phyloP scores from a whole-genome alignment of 768 basidiomycete genomes.

The Naganishia vishniacii region DNA sequence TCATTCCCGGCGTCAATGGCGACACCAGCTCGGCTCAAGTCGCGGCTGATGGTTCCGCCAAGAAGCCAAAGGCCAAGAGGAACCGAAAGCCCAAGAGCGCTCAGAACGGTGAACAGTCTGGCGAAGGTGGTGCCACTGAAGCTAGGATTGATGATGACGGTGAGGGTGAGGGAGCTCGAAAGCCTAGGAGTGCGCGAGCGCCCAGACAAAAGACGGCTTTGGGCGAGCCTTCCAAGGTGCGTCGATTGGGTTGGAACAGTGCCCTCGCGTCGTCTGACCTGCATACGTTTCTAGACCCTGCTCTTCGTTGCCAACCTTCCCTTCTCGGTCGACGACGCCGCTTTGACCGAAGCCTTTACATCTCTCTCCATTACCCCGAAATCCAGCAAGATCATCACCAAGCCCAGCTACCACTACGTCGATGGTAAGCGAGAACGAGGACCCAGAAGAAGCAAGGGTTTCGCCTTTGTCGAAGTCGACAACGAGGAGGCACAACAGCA shows the following conservation, averaged over 20 bases:
- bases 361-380: slow-evolving; percentile 74
- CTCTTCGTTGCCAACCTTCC: slow-evolving; percentile 97
- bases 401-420: slow-evolving; percentile 31
- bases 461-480: slow-evolving; percentile 95
- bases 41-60: slow-evolving; percentile 21
- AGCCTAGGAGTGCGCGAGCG: slow-evolving; percentile 29
- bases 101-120: slow-evolving; percentile 4
- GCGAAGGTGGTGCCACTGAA: slow-evolving; percentile 18
- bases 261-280: background rate
- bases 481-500: slow-evolving; percentile 81
- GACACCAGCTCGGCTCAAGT: slow-evolving; percentile 24
- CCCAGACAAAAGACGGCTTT: slow-evolving; percentile 30
- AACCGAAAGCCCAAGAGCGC: slow-evolving; percentile 32
- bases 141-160: slow-evolving; percentile 42
- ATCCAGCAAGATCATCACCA: slow-evolving; percentile 81
- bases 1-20: slow-evolving; percentile 30
- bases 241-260: slow-evolving; percentile 23
- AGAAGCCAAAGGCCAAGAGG: slow-evolving; percentile 30
- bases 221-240: slow-evolving; percentile 41
- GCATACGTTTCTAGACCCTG: slow-evolving; percentile 47
- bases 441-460: slow-evolving; percentile 75
- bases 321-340: slow-evolving; percentile 82
- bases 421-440: slow-evolving; percentile 21
- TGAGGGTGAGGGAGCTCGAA: slow-evolving; percentile 27
- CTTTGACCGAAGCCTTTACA: slow-evolving; percentile 73